Conservation (phyloP, 176 grass and related monocot species). For the Saccharum spontaneum region DNA sequence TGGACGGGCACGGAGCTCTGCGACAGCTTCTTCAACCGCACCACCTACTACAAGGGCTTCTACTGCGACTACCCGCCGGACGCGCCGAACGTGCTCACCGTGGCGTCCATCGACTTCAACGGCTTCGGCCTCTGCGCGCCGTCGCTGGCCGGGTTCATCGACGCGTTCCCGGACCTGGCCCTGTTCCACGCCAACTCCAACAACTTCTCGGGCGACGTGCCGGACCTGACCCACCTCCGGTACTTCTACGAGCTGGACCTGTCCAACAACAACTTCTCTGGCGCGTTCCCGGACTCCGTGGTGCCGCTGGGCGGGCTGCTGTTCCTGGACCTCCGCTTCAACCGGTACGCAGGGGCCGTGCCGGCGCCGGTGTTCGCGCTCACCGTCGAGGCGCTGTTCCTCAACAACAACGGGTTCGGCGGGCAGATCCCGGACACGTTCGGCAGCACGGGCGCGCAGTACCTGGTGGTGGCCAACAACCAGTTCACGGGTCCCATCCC, state of each 20-base stretch:
- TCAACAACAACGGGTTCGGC: slow-evolving; percentile 81
- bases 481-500: slow-evolving; percentile 62
- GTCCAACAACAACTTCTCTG: not conserved
- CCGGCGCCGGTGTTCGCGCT: slow-evolving; percentile 50
- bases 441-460: slow-evolving; percentile 50
- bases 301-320: slow-evolving; percentile 39
- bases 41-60: slow-evolving; percentile 69
- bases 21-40: slow-evolving; percentile 4
- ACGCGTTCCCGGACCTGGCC: slow-evolving; percentile 67
- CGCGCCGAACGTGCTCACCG: slow-evolving; percentile 13
- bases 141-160: slow-evolving; percentile 56
- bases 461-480: slow-evolving; percentile 88
- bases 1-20: slow-evolving; percentile 56
- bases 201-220: slow-evolving; percentile 49
- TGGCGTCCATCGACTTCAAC: slow-evolving; percentile 91
- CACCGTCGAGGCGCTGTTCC: slow-evolving; percentile 60
- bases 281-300: slow-evolving; percentile 48
- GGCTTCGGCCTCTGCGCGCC: slow-evolving; percentile 52
- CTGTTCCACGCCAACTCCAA: slow-evolving; percentile 96
- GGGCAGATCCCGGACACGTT: slow-evolving; percentile 50
- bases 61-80: slow-evolving; percentile 60
- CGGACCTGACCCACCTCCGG: slow-evolving; percentile 38
- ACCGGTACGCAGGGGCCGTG: slow-evolving; percentile 42
- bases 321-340: slow-evolving; percentile 92
- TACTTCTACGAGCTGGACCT: slow-evolving; percentile 90